phyloP scores from a whole-genome alignment of 345 rosid species.

The Orychophragmus violaceus region DNA sequence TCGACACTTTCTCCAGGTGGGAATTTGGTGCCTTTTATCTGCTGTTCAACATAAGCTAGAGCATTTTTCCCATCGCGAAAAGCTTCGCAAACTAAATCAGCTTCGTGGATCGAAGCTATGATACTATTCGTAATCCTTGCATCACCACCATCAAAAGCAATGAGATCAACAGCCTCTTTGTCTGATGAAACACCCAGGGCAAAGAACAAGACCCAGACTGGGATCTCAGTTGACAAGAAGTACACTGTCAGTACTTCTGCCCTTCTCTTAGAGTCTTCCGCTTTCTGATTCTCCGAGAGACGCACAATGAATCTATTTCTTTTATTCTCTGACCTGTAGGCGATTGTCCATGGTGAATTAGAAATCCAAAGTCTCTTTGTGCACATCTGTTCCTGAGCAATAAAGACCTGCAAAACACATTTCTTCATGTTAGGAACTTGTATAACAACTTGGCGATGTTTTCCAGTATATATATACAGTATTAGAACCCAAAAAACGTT shows the following conservation, averaged over 20 bases:
- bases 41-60: slow-evolving; percentile 31
- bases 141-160: slow-evolving; percentile 50
- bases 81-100: slow-evolving; percentile 49
- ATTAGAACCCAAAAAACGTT: background rate
- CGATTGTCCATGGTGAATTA: slow-evolving; percentile 57
- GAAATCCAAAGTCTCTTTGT: slow-evolving; percentile 76
- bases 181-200: slow-evolving; percentile 78
- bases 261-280: slow-evolving; percentile 47
- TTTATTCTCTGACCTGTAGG: slow-evolving; percentile 59
- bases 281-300: slow-evolving; percentile 39
- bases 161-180: slow-evolving; percentile 55
- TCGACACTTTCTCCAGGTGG: slow-evolving; percentile 63
- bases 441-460: background rate
- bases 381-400: slow-evolving; percentile 86
- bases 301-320: slow-evolving; percentile 58
- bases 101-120: slow-evolving; percentile 59
- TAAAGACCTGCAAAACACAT: slow-evolving; percentile 52
- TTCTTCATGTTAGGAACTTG: slow-evolving; percentile 7
- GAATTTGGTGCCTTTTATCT: slow-evolving; percentile 48
- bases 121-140: slow-evolving; percentile 50
- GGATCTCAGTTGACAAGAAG: slow-evolving; percentile 71
- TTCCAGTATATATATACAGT: background rate
- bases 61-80: slow-evolving; percentile 51
- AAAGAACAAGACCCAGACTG: slow-evolving; percentile 79
- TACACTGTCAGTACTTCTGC: slow-evolving; percentile 65